Percentiles rank a stretch among this genome's conserved stretches.
Conservation (phyloP, 306 rosid genomes). For the Ammopiptanthus mongolicus region DNA sequence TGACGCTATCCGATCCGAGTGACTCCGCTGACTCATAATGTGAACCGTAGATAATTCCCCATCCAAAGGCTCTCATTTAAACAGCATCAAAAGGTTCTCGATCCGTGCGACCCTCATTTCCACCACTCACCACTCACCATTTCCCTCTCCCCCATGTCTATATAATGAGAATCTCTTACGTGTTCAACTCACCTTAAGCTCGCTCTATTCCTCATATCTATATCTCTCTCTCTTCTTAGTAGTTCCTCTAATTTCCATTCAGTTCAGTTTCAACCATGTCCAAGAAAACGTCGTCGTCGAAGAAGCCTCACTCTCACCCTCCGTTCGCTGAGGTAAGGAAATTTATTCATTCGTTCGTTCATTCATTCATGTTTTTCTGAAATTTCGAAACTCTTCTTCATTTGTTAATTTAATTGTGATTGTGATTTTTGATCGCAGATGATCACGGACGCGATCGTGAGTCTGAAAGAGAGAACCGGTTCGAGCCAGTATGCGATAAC, state of each 20-base stretch:
- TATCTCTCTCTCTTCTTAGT: neutral
- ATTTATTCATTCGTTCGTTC: too few species aligned
- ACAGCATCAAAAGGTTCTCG: neutral
- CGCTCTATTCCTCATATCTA: neutral
- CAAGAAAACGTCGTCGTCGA: constrained; percentile 21
- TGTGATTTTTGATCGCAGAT: constrained; percentile 35
- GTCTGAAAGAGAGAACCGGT: constrained; percentile 76
- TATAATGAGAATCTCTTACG: neutral
- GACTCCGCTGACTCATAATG: neutral
- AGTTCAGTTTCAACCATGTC: constrained; percentile 21
- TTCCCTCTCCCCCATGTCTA: constrained; percentile 18
- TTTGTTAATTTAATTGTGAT: neutral
- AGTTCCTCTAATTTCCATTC: neutral
- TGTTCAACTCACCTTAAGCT: neutral
- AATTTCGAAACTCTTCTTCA: neutral
- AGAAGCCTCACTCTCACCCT: constrained; percentile 43
- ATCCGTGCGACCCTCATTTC: constrained; percentile 42
- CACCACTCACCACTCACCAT: constrained; percentile 51
- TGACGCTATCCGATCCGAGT: constrained; percentile 11
- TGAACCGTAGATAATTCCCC: constrained; percentile 37
- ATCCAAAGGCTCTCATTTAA: constrained; percentile 65
- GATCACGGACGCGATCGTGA: constrained; percentile 69
- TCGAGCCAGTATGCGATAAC: constrained; percentile 92
- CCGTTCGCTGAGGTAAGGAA: constrained; percentile 65
- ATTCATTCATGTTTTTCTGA: too few species aligned